phyloP scores from a whole-genome alignment of 768 basidiomycete species.

The Boletales sp. region DNA sequence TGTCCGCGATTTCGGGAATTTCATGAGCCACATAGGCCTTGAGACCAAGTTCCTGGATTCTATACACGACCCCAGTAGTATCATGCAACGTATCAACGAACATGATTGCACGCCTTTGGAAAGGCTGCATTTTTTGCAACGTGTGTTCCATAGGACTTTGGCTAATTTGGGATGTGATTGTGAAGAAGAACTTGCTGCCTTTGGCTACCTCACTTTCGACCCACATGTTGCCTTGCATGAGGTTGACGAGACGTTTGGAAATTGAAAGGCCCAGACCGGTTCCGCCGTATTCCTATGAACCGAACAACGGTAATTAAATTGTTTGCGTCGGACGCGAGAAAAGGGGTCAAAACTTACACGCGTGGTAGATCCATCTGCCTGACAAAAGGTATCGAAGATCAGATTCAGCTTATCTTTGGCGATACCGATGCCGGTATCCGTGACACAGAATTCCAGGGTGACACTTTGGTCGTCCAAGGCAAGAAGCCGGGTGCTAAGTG shows the following conservation, averaged over 20 bases:
- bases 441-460: constrained; percentile 94
- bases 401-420: constrained; percentile 97
- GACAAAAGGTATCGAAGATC: constrained; percentile 99
- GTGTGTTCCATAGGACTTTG: constrained; percentile 71
- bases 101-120: constrained; percentile 83
- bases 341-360: constrained; percentile 48
- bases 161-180: constrained; percentile 83
- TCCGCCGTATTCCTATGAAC: constrained; percentile 85
- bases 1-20: constrained; percentile 78
- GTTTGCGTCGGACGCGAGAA: constrained; percentile 6
- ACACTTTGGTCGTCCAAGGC: constrained; percentile 79
- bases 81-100: constrained; percentile 87
- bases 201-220: constrained; percentile 92
- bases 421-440: constrained; percentile 98
- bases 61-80: constrained; percentile 66
- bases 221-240: constrained; percentile 99
- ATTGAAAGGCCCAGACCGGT: constrained; percentile 96
- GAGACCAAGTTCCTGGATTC: constrained; percentile 77
- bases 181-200: constrained; percentile 96
- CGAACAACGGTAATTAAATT: constrained; percentile 14
- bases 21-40: constrained; percentile 72
- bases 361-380: constrained; percentile 98
- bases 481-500: constrained; percentile 78
- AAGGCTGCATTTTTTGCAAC: constrained; percentile 78
- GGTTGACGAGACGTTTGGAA: constrained; percentile 91